phyloP scores from a whole-genome alignment of 1,284 basidiomycete species.

The Moesziomyces aphidis region DNA sequence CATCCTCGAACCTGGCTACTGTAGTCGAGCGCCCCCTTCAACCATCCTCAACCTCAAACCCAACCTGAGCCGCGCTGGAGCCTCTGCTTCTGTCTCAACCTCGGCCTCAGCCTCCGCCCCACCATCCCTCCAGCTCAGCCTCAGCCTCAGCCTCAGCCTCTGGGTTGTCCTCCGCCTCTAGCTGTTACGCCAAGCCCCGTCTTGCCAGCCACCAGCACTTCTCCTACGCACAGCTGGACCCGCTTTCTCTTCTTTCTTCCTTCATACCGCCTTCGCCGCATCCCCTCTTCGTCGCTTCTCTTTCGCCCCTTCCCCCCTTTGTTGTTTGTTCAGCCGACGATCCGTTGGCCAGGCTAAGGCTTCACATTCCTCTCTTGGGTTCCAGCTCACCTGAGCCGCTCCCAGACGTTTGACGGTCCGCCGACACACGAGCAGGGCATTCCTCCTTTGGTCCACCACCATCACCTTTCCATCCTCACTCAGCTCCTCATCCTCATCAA shows the following conservation, averaged over 20 bases:
- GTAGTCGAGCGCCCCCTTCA: neutral
- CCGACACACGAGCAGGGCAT: neutral
- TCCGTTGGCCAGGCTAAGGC: constrained; percentile 13
- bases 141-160: neutral
- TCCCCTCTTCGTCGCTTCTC: constrained; percentile 5
- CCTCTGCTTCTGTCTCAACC: no score
- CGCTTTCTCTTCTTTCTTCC: constrained; percentile 7
- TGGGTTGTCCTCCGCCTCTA: neutral
- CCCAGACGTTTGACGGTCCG: neutral
- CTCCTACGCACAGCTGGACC: no score
- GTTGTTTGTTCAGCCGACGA: constrained; percentile 44
- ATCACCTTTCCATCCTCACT: neutral
- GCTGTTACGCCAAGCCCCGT: neutral
- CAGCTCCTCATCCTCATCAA: neutral
- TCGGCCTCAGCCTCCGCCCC: no score
- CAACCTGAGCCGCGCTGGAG: no score
- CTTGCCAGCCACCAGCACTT: no score
- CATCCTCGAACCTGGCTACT: neutral
- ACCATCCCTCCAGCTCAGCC: neutral
- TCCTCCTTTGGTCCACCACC: neutral
- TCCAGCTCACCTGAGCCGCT: constrained; percentile 25
- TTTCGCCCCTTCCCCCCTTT: constrained; percentile 5
- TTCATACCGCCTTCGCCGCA: constrained; percentile 15
- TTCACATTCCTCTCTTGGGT: constrained; percentile 31
- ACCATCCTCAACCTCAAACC: neutral